phyloP scores from a whole-genome alignment of 345 rosid genomes.

The Turritis glabra region DNA sequence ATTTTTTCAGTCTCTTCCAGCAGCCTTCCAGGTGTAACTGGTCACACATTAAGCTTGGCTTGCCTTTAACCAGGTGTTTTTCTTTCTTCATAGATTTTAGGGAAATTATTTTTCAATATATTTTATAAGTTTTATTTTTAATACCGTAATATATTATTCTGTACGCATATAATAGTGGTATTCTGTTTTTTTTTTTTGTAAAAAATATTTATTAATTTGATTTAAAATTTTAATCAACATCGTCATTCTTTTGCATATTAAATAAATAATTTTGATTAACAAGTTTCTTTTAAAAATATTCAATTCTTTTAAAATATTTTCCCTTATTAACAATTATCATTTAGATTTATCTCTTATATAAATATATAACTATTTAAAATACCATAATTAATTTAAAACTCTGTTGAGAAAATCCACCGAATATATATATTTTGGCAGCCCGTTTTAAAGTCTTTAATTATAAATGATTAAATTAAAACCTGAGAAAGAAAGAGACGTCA shows the following conservation, averaged over 20 bases:
- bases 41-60: slow-evolving; percentile 29
- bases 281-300: too few species aligned
- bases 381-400: not conserved
- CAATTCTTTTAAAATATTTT: not conserved
- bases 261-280: too few species aligned
- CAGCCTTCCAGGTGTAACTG: slow-evolving; percentile 35
- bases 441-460: too few species aligned
- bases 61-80: slow-evolving; percentile 33
- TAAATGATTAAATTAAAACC: not conserved
- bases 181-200: not conserved
- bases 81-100: not conserved
- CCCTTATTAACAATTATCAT: too few species aligned
- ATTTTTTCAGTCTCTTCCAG: slow-evolving; percentile 27
- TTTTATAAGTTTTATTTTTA: not conserved
- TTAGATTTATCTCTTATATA: not conserved
- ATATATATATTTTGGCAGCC: slow-evolving; percentile 4
- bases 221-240: too few species aligned
- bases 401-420: slow-evolving; percentile 37
- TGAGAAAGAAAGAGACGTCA: slow-evolving; percentile 38
- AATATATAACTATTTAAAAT: not conserved
- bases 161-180: not conserved
- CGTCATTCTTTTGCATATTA: too few species aligned
- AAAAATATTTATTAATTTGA: too few species aligned
- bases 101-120: not conserved
- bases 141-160: not conserved